Conservation (phyloP, 768 basidiomycete species). For the Naganishia vishniacii region DNA sequence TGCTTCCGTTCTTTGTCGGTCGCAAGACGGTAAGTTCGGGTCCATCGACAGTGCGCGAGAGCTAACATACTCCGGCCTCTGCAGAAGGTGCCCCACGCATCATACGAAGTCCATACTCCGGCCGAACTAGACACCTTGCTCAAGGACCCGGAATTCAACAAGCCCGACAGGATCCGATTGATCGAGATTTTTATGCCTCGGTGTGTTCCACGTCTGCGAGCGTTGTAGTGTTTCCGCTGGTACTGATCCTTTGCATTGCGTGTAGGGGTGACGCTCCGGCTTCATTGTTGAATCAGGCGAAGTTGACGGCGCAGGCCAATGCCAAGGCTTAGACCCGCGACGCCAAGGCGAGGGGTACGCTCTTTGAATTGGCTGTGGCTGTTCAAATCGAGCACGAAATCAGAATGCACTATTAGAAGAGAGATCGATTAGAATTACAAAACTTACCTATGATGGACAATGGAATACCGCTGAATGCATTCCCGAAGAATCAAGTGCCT, state of each 20-base stretch:
- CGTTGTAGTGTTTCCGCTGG: too few species aligned
- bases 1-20: conserved; percentile 49
- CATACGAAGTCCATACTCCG: conserved; percentile 65
- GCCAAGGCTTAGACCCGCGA: conserved; percentile 2
- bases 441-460: too few species aligned
- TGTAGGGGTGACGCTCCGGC: conserved; percentile 45
- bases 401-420: too few species aligned
- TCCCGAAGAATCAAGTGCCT: too few species aligned
- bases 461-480: too few species aligned
- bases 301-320: conserved; percentile 46
- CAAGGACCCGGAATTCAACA: conserved; percentile 59
- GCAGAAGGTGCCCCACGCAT: conserved; percentile 48
- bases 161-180: conserved; percentile 55
- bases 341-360: too few species aligned
- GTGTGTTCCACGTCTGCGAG: too few species aligned
- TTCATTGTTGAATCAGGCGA: conserved; percentile 47
- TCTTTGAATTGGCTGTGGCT: too few species aligned
- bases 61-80: conserved; percentile 21
- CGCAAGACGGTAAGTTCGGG: conserved; percentile 37
- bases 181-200: conserved; percentile 48
- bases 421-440: too few species aligned
- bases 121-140: conserved; percentile 65
- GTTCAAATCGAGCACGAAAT: too few species aligned
- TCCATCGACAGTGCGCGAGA: too few species aligned
- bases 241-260: too few species aligned